Percentiles rank a stretch among this genome's conserved stretches.
Evolutionary conservation across 1,139 yeast species (phyloP).

Genomic region (Chernovozyma aurita): DNA sequence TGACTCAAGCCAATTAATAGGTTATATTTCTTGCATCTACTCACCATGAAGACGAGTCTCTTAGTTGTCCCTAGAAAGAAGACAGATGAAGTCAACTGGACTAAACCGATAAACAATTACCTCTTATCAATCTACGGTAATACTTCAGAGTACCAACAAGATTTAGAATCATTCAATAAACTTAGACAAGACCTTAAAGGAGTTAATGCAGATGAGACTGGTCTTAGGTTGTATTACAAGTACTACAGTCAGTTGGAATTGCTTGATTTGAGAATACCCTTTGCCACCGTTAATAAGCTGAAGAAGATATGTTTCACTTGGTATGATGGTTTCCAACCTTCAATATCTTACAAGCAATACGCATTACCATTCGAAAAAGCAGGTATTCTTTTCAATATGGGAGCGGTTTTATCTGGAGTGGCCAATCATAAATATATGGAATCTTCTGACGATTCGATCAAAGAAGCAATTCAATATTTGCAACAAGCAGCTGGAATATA

Average conservation of each 20-base stretch:
- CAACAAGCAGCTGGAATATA: constrained; percentile 81
- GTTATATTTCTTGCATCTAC: too few relatives aligned
- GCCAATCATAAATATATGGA: constrained; percentile 49
- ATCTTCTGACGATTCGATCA: constrained; percentile 41
- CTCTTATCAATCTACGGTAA: constrained; percentile 63
- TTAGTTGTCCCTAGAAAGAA: constrained; percentile 44
- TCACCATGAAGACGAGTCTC: constrained; percentile 32
- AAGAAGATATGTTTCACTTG: constrained; percentile 65
- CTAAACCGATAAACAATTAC: constrained; percentile 54
- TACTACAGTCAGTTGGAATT: constrained; percentile 84
- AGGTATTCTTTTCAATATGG: constrained; percentile 65
- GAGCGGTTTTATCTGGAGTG: constrained; percentile 32
- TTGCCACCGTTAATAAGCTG: constrained; percentile 48
- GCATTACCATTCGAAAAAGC: constrained; percentile 89
- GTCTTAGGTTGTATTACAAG: constrained; percentile 51
- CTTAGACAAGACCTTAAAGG: constrained; percentile 63
- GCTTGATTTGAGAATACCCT: constrained; percentile 71
- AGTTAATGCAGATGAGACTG: constrained; percentile 47
- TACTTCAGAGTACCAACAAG: constrained; percentile 53
- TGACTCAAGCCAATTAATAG: too few relatives aligned
- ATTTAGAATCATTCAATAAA: constrained; percentile 51
- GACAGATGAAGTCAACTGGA: constrained; percentile 56
- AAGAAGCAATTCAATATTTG: constrained; percentile 55
- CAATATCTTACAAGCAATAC: constrained; percentile 38
- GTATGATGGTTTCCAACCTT: constrained; percentile 64